Base-by-base conservation (phyloP, 768 basidiomycete species). In the Kwoniella sp. region DNA sequence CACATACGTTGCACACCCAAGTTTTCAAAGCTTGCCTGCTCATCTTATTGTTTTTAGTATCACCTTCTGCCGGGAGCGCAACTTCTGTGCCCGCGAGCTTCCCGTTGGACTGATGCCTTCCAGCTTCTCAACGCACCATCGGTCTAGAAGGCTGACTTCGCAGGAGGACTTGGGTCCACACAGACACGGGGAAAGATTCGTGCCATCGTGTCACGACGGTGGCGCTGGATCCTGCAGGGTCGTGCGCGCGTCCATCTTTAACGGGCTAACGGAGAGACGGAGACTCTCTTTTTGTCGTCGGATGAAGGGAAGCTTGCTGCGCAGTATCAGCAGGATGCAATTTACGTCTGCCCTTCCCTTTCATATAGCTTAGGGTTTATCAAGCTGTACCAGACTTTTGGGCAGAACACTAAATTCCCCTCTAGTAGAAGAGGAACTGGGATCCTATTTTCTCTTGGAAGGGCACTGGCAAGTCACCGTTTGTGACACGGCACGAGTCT, bases 401-500 rank as follows among this genome's bases (percentile, higher is more conserved):
- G 40, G 40, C 40, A 19, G 17, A 44, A 44, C 8, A 19, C 40
- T 44, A 44, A 44, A 10, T 9, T 19, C 17, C 17, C 4, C 40
- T 9, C 17, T 44, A 44, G 40, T 9, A 44, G 33, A 5, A 33
- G 33, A 33, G 40, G 10, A 4, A 44, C 4, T 13, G 33, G 17
- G 40, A 19, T 6, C 17, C 40, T 44, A 44, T 9, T 44, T 33
- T 33, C 33, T 15, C 4, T 44, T 19, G 40, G 3, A 10, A 15
- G 17, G 17, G 8, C 8, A 6, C 17, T 44, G 40, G 10, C 8
- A 44, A 44, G 40, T 44, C 40, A 44, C 40, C 17, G 17, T 44
- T 44, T 44, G 17, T 44, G 40, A 44, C 40, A 44, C 40, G 40
- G 40, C 40, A 44, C 40, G 10, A 44, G 40, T 44, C 40, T 44